Evolutionary conservation across 1,284 basidiomycete genomes (phyloP).

Genomic region (Volvariella volvacea): DNA sequence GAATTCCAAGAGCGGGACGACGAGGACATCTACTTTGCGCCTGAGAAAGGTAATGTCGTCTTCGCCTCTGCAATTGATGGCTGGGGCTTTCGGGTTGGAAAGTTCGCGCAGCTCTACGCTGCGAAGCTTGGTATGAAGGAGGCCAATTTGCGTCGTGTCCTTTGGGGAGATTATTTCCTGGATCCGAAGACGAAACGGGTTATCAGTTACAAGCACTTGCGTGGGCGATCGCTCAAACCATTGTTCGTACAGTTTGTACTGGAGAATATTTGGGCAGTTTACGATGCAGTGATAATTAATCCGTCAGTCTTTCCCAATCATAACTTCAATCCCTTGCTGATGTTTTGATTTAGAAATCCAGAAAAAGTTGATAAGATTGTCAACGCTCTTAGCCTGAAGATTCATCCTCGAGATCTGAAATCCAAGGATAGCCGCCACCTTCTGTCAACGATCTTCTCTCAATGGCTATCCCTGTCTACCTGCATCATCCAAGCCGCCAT

Average conservation of each 20-base stretch:
- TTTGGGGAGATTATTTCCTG: conserved; percentile 98
- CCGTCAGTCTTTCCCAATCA: conserved; percentile 57
- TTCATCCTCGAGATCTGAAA: conserved; percentile 85
- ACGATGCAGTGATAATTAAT: conserved; percentile 81
- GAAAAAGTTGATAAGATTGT: conserved; percentile 92
- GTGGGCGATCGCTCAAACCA: conserved; percentile 86
- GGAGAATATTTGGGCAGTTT: conserved; percentile 97
- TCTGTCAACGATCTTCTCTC: conserved; percentile 83
- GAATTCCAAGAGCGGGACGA: conserved; percentile 93
- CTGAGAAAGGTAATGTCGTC: conserved; percentile 92
- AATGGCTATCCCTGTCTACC: conserved; percentile 95
- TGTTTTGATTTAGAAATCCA: conserved; percentile 63
- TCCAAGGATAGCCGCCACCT: conserved; percentile 87
- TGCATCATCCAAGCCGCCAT: conserved; percentile 91
- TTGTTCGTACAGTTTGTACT: conserved; percentile 97
- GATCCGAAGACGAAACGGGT: conserved; percentile 96
- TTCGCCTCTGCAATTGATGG: conserved; percentile 97
- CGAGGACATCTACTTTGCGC: conserved; percentile 96
- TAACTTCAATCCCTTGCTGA: conserved; percentile 53
- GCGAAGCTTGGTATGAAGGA: conserved; percentile 92
- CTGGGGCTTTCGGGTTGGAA: conserved; percentile 95
- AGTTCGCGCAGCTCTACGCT: conserved; percentile 92
- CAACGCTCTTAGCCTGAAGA: conserved; percentile 74
- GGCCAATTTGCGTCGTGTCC: conserved; percentile 75
- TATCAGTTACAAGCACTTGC: conserved; percentile 86